These are phyloP conservation scores for Calonectria hawksworthii DNA, from an alignment of 2,329 filamentous ascomycete genomes.

Conservation along the genomic window DNA sequence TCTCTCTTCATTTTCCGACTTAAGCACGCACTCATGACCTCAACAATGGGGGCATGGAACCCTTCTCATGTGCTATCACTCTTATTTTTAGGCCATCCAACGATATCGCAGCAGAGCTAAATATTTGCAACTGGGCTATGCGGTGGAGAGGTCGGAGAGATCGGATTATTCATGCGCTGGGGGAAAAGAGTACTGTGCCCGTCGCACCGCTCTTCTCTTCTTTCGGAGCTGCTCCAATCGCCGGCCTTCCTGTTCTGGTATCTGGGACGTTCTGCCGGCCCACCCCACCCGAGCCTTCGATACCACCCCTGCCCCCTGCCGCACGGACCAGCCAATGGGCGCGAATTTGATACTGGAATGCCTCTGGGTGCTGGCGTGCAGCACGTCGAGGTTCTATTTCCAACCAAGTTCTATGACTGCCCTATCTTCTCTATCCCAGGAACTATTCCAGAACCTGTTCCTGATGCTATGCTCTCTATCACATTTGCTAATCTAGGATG, in stretches of 20 bases:
- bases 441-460: neutral
- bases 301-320: conserved; percentile 8
- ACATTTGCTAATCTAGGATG: conserved; percentile 10
- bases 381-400: conserved; percentile 4
- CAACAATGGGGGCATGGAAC: neutral
- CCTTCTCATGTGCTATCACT: neutral
- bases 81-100: neutral
- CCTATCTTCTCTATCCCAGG: conserved; percentile 9
- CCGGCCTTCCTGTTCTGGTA: conserved; percentile 28
- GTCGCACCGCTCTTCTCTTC: neutral
- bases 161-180: conserved; percentile 5
- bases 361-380: neutral
- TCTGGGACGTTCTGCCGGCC: conserved; percentile 7
- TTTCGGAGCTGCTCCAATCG: neutral
- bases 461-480: conserved; percentile 5
- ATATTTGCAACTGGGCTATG: neutral
- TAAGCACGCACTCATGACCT: neutral
- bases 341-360: neutral
- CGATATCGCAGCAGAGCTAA: neutral
- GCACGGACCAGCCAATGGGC: conserved; percentile 18
- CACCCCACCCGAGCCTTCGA: conserved; percentile 2
- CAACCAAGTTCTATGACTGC: conserved; percentile 8
- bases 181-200: neutral
- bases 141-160: conserved; percentile 5
- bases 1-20: neutral